Conservation (phyloP, 768 basidiomycete species). For the Pholiota molesta region DNA sequence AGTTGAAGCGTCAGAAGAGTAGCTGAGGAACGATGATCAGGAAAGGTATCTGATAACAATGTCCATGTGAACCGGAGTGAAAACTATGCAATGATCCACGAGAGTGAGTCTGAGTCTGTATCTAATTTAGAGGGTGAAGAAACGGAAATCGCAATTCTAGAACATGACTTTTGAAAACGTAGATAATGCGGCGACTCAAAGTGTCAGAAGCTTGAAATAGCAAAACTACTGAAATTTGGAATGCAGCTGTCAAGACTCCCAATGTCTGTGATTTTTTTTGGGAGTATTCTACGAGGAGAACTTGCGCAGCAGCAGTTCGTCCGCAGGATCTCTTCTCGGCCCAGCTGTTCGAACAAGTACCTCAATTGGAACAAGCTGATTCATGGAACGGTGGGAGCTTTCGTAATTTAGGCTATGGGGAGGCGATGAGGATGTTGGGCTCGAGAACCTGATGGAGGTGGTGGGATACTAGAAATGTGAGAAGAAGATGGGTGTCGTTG, state of each 20-base stretch:
- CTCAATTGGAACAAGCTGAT: conserved; percentile 62
- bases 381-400: conserved; percentile 25
- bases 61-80: conserved; percentile 17
- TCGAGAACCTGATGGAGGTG: conserved; percentile 35
- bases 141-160: conserved; percentile 6
- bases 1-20: conserved; percentile 8
- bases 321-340: conserved; percentile 61
- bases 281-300: conserved; percentile 41
- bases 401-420: conserved; percentile 35
- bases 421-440: conserved; percentile 42
- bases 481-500: conserved; percentile 26
- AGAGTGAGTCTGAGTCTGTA: conserved; percentile 12
- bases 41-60: conserved; percentile 11
- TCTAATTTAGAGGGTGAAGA: conserved; percentile 20
- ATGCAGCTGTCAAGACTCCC: conserved; percentile 8
- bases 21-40: conserved; percentile 8
- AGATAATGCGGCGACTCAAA: conserved; percentile 12
- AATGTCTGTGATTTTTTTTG: background rate
- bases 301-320: conserved; percentile 64
- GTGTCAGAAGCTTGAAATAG: conserved; percentile 8
- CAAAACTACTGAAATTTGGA: conserved; percentile 7
- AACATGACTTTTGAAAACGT: conserved; percentile 6
- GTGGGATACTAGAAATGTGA: conserved; percentile 29
- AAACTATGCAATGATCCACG: conserved; percentile 18
- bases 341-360: conserved; percentile 59